These are phyloP conservation scores for Solanum virginianum DNA, from an alignment of 257 asterid genomes.

Conservation along the genomic window DNA sequence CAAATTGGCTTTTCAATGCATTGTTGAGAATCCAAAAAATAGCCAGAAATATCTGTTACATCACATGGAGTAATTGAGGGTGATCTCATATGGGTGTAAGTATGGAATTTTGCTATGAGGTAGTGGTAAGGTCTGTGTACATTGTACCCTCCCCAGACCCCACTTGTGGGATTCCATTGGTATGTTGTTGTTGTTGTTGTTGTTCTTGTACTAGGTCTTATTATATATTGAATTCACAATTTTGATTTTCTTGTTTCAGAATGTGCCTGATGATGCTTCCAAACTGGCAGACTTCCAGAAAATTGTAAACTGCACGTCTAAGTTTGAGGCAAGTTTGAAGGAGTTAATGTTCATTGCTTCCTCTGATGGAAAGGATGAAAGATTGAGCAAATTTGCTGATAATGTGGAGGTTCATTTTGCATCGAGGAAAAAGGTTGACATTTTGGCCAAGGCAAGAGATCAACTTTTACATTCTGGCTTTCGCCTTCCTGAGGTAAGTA, in stretches of 20 bases:
- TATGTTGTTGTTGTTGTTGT: no score
- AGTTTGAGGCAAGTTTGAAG: conserved; percentile 64
- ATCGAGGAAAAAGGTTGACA: conserved; percentile 72
- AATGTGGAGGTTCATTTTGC: conserved; percentile 96
- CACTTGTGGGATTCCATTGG: no score
- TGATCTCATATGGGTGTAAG: no score
- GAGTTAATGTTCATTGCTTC: conserved; percentile 66
- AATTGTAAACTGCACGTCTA: conserved; percentile 58
- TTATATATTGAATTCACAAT: not conserved
- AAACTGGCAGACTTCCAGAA: conserved; percentile 84
- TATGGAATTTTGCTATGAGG: not conserved
- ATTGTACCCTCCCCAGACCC: no score
- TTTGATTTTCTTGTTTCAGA: conserved; percentile 32
- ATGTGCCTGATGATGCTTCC: conserved; percentile 94
- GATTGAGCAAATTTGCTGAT: conserved; percentile 67
- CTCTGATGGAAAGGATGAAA: conserved; percentile 58
- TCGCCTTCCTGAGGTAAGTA: conserved; percentile 69
- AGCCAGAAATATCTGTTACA: not conserved
- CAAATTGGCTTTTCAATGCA: not conserved
- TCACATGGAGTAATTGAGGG: no score
- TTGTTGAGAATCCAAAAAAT: not conserved
- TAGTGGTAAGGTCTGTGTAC: no score
- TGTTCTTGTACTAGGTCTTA: not conserved
- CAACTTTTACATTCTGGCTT: conserved; percentile 65
- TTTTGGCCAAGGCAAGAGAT: conserved; percentile 75